Conservation (phyloP, 768 basidiomycete species). For the Lanmaoa rubissima region DNA sequence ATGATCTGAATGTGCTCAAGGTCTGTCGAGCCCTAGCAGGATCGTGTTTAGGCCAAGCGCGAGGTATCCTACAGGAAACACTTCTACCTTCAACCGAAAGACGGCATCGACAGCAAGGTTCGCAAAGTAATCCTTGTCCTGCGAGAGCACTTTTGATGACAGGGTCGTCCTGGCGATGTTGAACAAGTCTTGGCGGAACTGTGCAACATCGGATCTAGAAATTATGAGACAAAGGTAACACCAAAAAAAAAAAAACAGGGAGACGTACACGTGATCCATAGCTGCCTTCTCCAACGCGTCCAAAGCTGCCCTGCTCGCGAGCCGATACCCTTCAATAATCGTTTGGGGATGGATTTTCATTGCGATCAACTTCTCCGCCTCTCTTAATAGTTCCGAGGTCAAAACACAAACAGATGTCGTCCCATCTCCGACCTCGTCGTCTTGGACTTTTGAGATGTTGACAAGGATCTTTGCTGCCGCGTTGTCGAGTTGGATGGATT, state of each 20-base stretch:
- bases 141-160: conserved; percentile 92
- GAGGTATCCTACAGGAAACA: not conserved
- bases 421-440: conserved; percentile 98
- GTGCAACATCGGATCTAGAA: conserved; percentile 61
- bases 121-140: conserved; percentile 97
- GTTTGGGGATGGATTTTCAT: conserved; percentile 97
- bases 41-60: not conserved
- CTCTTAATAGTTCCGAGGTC: conserved; percentile 86
- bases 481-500: conserved; percentile 96
- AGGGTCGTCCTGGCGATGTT: conserved; percentile 96
- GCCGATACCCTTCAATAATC: conserved; percentile 93
- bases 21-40: conserved; percentile 82
- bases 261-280: conserved; percentile 74
- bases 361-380: conserved; percentile 92
- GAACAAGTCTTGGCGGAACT: conserved; percentile 87
- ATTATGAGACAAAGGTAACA: not conserved
- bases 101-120: conserved; percentile 98
- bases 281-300: conserved; percentile 82
- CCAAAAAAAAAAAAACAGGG: not conserved
- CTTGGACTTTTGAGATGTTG: conserved; percentile 99
- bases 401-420: conserved; percentile 91
- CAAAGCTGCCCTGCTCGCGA: conserved; percentile 84
- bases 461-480: conserved; percentile 99
- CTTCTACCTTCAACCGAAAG: conserved; percentile 75
- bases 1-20: conserved; percentile 99